Percentiles rank a stretch among this genome's conserved stretches.
Evolutionary conservation across 2,329 filamentous ascomycete genomes (phyloP).

Genomic region (Xylariaceae sp.): DNA sequence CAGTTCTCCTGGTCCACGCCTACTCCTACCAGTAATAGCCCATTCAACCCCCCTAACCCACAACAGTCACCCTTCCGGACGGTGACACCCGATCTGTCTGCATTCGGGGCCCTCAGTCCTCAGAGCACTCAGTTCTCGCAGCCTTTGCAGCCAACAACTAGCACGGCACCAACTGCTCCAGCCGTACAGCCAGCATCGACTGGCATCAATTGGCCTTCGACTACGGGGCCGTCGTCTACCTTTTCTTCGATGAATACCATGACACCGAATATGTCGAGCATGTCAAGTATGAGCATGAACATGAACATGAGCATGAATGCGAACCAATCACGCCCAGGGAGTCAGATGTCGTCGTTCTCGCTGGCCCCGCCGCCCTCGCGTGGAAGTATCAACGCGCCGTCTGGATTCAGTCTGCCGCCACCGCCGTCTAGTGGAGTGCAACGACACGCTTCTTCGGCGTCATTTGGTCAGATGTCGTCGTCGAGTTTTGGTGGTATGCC

Average conservation of each 20-base stretch:
- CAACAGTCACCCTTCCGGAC: constrained; percentile 45
- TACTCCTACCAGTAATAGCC: constrained; percentile 36
- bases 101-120: constrained; percentile 52
- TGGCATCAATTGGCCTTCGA: constrained; percentile 34
- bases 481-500: constrained; percentile 18
- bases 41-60: constrained; percentile 34
- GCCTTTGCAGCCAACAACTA: constrained; percentile 46
- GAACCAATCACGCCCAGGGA: constrained; percentile 39
- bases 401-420: constrained; percentile 45
- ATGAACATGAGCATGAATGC: constrained; percentile 44
- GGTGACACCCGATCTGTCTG: constrained; percentile 53
- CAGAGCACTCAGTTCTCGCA: constrained; percentile 59
- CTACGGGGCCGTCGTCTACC: constrained; percentile 36
- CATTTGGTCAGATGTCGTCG: constrained; percentile 26
- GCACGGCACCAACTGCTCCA: constrained; percentile 17
- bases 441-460: constrained; percentile 25
- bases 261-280: constrained; percentile 42
- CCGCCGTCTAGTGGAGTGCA: constrained; percentile 39
- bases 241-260: constrained; percentile 36
- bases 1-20: constrained; percentile 62
- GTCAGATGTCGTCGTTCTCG: constrained; percentile 48
- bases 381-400: constrained; percentile 25
- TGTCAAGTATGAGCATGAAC: constrained; percentile 38
- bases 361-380: constrained; percentile 49
- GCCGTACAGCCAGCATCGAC: constrained; percentile 37